Base-by-base conservation (phyloP, 495 filamentous ascomycete genomes). In the Evernia prunastri region DNA sequence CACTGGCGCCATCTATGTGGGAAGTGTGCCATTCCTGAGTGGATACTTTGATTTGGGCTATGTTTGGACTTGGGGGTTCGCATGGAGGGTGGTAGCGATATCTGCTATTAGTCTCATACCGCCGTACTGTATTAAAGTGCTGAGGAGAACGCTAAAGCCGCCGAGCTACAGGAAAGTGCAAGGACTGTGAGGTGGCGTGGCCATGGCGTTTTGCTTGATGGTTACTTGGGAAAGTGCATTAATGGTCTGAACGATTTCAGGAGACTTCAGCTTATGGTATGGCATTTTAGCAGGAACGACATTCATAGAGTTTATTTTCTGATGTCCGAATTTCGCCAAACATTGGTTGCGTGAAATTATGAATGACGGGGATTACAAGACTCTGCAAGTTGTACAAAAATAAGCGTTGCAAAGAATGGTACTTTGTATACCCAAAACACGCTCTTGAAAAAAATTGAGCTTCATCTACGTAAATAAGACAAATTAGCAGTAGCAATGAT, bases 151-250 rank as follows among this genome's bases (percentile, higher is more conserved):
- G 60, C 86, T 95, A 80, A 91, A 86, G 71, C 95, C 94, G 59
- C 91, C 92, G n/a, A 94, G 88, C 72, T 97, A 95, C 78, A 81
- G 94, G 65, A 99, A 99, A 78, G 93, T 99, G 23, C 88, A 89
- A 74, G 91, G 82, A 15, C 80, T 80, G 72, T 78, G 61, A 67
- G 37, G 40, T 58, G 42, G 53, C 53, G 37, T 65, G 49, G 63
- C 58, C 47, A 35, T 59, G 60, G 60, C 43, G 56, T 56, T 25
- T 23, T 47, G 53, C 11, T 39, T 25, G n/a, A 42, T 29, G 7
- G 49, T 39, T 23, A 54, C 25, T 36, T 11, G 47, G 35, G 33
- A 18, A 58, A 4, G 25, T 36, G 31, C 10, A n/a, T 51, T 18
- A 13, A n/a, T 39, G 56, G n/a, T 9, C 27, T 43, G 36, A 56